Evolutionary conservation across 2,329 filamentous ascomycete genomes (phyloP), one percentile per base, ranked within the genome.

Genomic region (Aspergillus neoniger): DNA sequence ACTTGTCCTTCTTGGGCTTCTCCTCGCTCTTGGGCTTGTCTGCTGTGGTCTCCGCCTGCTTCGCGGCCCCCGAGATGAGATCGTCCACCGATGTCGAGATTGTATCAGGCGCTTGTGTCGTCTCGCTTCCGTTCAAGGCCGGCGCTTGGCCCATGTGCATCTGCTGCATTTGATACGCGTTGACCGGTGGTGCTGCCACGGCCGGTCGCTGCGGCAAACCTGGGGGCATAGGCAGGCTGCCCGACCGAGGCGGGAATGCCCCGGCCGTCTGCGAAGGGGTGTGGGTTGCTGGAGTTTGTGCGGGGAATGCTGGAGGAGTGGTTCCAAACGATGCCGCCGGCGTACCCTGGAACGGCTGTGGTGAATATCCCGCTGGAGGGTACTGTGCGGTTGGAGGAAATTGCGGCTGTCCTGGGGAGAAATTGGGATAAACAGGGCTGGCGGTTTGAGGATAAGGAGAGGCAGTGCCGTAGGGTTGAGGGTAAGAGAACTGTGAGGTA

Each of bases 1-100:
- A 81, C 72, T 87, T 88, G 72, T 87, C 85, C 67, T 88, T 89
- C 82, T 89, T 89, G 17, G 77, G 77, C 70, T 86, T 86, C 79
- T 90, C 88, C 54, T 77, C 80, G 1, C 39, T n/a, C 39, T 55
- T 44, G 14, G 15, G 8, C 17, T 55, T 43, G 25, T 38, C 53
- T n/a, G 76, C 70, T 32, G 73, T 68, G 55, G 74, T 70, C 44
- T 78, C 77, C n/a, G 79, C 79, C 53, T 79, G 77, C 55, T 78
- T 79, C 5, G 77, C 76, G 38, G 79, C 81, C 48, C 79, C 80
- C 17, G 79, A 78, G 55, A 84, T 83, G 57, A 85, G 73, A 60
- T 83, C 80, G 64, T 85, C 82, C 49, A 83, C 72, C 47, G 81
- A 80, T n/a, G 77, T 74, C 56, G 78, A 73, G 58, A 74, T 58